phyloP scores from a whole-genome alignment of 1,284 basidiomycete genomes.

The Ustilago crameri region DNA sequence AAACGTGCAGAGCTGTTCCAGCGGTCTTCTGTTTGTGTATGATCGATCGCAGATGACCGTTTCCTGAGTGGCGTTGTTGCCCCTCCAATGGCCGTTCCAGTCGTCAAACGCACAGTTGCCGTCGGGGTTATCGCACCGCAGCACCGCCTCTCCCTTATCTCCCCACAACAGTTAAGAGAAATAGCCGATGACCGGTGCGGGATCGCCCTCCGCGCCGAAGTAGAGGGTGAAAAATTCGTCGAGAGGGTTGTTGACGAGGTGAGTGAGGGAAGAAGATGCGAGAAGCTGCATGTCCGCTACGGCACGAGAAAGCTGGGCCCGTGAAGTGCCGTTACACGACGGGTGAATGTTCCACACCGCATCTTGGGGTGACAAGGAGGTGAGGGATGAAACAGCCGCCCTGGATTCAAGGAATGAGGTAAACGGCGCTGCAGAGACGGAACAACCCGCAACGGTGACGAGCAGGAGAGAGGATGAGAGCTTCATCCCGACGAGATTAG shows the following conservation, averaged over 20 bases:
- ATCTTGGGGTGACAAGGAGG: slow-evolving; percentile 1
- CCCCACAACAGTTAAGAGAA: slow-evolving; percentile 64
- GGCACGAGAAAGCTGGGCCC: slow-evolving; percentile 65
- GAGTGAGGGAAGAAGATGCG: slow-evolving; percentile 62
- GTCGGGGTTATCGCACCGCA: slow-evolving; percentile 70
- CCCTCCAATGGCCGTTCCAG: slow-evolving; percentile 70
- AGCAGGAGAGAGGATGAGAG: slow-evolving; percentile 1
- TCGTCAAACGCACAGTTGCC: slow-evolving; percentile 65
- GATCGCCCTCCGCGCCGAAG: slow-evolving; percentile 67
- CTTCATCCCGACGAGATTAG: slow-evolving; percentile 11
- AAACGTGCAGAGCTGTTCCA: slow-evolving; percentile 62
- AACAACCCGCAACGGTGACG: background rate
- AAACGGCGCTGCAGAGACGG: slow-evolving; percentile 8
- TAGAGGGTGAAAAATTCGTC: slow-evolving; percentile 68
- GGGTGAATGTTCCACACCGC: slow-evolving; percentile 68
- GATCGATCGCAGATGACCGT: slow-evolving; percentile 67
- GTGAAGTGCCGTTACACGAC: slow-evolving; percentile 69
- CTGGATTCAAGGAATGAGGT: slow-evolving; percentile 4
- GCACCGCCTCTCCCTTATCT: slow-evolving; percentile 32
- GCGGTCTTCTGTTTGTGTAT: slow-evolving; percentile 37
- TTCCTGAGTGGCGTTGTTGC: slow-evolving; percentile 69
- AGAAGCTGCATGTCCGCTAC: slow-evolving; percentile 67
- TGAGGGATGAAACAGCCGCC: background rate
- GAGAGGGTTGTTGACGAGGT: slow-evolving; percentile 66
- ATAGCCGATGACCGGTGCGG: slow-evolving; percentile 62